Conservation (phyloP, 768 basidiomycete species). For the Leucogyrophana mollusca region DNA sequence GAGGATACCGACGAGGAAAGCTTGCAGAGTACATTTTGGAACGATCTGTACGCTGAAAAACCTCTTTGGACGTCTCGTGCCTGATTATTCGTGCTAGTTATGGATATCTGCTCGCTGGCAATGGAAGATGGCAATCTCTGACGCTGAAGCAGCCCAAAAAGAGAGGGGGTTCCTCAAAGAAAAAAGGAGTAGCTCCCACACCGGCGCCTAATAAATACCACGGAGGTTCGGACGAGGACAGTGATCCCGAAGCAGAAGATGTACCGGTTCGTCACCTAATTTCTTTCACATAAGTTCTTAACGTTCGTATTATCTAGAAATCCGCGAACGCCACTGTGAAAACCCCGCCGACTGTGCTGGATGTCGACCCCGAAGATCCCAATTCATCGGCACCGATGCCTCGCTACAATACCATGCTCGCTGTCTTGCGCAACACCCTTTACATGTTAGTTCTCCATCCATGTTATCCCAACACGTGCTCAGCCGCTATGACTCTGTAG, state of each 20-base stretch:
- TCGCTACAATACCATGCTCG: constrained; percentile 87
- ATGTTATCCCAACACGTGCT: too few species aligned
- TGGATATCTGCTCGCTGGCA: constrained; percentile 72
- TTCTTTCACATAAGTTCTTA: too few species aligned
- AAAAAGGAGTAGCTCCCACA: constrained; percentile 30
- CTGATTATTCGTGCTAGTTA: constrained; percentile 51
- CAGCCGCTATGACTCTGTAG: too few species aligned
- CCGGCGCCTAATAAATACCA: constrained; percentile 7
- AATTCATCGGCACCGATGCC: constrained; percentile 60
- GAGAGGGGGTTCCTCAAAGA: constrained; percentile 40
- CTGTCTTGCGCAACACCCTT: constrained; percentile 78
- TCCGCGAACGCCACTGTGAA: too few species aligned
- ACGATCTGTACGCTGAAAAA: constrained; percentile 63
- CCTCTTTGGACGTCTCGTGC: too few species aligned
- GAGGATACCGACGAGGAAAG: constrained; percentile 84
- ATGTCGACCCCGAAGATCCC: constrained; percentile 64
- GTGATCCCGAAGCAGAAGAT: constrained; percentile 17
- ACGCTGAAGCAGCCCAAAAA: constrained; percentile 65
- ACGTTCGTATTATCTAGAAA: too few species aligned
- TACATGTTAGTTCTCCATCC: constrained; percentile 64
- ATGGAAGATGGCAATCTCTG: constrained; percentile 79
- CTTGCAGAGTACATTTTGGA: constrained; percentile 83
- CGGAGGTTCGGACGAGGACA: constrained; percentile 9
- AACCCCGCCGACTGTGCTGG: too few species aligned
- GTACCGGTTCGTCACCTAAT: constrained; percentile 16